Base-by-base conservation (phyloP, 495 filamentous ascomycete species). In the Xylaria bambusicola region DNA sequence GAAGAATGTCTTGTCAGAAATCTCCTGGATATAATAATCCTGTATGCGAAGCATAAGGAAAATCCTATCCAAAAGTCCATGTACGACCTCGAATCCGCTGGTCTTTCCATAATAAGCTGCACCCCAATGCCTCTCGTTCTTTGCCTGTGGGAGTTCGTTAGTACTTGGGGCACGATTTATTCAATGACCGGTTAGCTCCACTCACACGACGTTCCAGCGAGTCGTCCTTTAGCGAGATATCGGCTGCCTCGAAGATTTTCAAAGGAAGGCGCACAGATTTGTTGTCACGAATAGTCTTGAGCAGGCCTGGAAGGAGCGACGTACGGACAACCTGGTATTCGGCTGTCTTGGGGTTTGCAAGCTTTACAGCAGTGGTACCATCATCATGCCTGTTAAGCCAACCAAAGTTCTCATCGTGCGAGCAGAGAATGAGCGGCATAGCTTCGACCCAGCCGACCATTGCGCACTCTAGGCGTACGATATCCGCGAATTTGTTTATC, bases 241-340 rank as follows among this genome's bases (percentile, higher is more conserved):
- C 94, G 52, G 89, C 87, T 21, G 89, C 87, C 79, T 98, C 94
- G 72, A 95, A 96, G 64, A 98, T 86, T 78, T 91, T 90, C 71
- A 99, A 89, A 21, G 94, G 94, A 24, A 97, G 83, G 48, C 82
- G 79, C 71, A 96, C 91, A 58, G 88, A 83, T 76, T 93, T 93
- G 80, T 99, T 99, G 76, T 98, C 94, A 56, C 91, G 82, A 55
- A 98, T 82, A 0, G 94, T 98, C 81, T 99, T 99, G 55, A 99
- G 80, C 2, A 99, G 78, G 58, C 94, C 94, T 0, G 94, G 94
- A 0, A 98, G 75, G 17, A 99, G 75, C 2, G 84, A 89, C 5
- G 95, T 98, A 47, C 94, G 89, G 12, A 97, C 95, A 61, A 99
- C 86, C 73, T 99, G 94, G 75, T 97, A 99, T 69, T 99, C 94